These are phyloP conservation scores for Borovskyia barvae DNA, from an alignment of 208 protist species.

Conservation along the genomic window DNA sequence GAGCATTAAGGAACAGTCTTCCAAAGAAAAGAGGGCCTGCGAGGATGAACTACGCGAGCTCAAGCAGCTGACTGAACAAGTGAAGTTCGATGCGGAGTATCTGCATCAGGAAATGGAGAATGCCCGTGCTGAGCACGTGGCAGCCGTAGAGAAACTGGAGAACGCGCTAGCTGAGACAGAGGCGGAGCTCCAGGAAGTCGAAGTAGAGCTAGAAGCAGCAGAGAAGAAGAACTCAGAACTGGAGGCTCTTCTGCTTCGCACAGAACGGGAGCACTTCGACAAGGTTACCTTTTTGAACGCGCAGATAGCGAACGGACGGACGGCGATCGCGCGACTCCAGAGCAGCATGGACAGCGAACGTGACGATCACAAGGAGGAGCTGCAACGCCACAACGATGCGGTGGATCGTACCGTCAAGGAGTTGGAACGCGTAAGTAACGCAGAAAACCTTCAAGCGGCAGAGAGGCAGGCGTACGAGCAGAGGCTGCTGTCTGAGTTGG, in stretches of 20 bases:
- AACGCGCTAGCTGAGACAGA: slow-evolving; percentile 20
- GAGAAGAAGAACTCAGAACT: slow-evolving; percentile 68
- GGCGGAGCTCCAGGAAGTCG: slow-evolving; percentile 27
- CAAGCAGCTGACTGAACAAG: slow-evolving; percentile 76
- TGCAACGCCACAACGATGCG: slow-evolving; percentile 28
- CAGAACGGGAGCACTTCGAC: slow-evolving; percentile 81
- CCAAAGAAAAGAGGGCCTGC: slow-evolving; percentile 27
- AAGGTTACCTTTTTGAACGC: slow-evolving; percentile 88
- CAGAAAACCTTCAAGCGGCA: slow-evolving; percentile 12
- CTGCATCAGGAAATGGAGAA: slow-evolving; percentile 63
- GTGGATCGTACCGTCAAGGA: slow-evolving; percentile 31
- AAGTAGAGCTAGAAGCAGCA: slow-evolving; percentile 60
- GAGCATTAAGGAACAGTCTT: slow-evolving; percentile 29
- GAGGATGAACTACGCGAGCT: slow-evolving; percentile 65
- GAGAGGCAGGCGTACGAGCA: slow-evolving; percentile 30
- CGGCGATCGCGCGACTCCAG: slow-evolving; percentile 66
- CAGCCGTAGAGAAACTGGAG: slow-evolving; percentile 37
- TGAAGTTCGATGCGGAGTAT: slow-evolving; percentile 81
- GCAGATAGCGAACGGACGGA: slow-evolving; percentile 80
- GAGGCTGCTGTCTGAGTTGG: slow-evolving; percentile 47
- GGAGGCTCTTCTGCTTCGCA: slow-evolving; percentile 54
- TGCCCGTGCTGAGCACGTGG: slow-evolving; percentile 33
- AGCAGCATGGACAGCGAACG: slow-evolving; percentile 54
- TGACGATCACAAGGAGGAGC: slow-evolving; percentile 32
- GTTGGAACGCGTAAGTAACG: slow-evolving; percentile 19